Evolutionary conservation across 192 early-diverging fungal genomes (phyloP).

Genomic region (Backusella macrospora): DNA sequence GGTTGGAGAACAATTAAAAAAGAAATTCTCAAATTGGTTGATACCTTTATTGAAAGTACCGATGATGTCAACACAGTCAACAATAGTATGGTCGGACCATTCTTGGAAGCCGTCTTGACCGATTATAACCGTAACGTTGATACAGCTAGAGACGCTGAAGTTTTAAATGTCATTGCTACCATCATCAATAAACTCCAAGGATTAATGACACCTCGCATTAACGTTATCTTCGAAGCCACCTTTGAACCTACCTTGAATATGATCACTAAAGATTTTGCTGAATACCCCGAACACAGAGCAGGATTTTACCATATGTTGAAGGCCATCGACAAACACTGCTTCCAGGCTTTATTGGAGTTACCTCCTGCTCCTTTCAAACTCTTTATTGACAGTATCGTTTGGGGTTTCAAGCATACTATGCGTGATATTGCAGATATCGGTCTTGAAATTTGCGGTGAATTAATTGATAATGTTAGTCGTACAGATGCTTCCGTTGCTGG

Average conservation of each 20-base stretch:
- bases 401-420: slow-evolving; percentile 99
- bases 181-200: slow-evolving; percentile 81
- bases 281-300: slow-evolving; percentile 96
- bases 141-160: slow-evolving; percentile 92
- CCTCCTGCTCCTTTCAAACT: slow-evolving; percentile 87
- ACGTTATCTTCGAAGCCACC: slow-evolving; percentile 86
- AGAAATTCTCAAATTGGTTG: slow-evolving; percentile 91
- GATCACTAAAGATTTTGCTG: slow-evolving; percentile 99
- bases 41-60: slow-evolving; percentile 87
- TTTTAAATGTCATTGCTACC: slow-evolving; percentile 89
- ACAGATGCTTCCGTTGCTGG: slow-evolving; percentile 78
- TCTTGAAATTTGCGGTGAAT: slow-evolving; percentile 81
- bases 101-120: slow-evolving; percentile 85
- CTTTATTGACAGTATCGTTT: slow-evolving; percentile 93
- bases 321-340: slow-evolving; percentile 91
- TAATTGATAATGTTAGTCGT: slow-evolving; percentile 84
- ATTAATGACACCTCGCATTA: slow-evolving; percentile 83
- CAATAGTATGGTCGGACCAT: slow-evolving; percentile 85
- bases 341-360: slow-evolving; percentile 85
- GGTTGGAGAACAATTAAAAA: slow-evolving; percentile 96
- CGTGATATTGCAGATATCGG: slow-evolving; percentile 95
- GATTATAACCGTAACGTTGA: slow-evolving; percentile 91
- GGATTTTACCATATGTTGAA: slow-evolving; percentile 93
- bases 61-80: slow-evolving; percentile 83
- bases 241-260: slow-evolving; percentile 98